Base-by-base conservation (phyloP, 208 protist genomes). In the Trichomonas gallinae region DNA sequence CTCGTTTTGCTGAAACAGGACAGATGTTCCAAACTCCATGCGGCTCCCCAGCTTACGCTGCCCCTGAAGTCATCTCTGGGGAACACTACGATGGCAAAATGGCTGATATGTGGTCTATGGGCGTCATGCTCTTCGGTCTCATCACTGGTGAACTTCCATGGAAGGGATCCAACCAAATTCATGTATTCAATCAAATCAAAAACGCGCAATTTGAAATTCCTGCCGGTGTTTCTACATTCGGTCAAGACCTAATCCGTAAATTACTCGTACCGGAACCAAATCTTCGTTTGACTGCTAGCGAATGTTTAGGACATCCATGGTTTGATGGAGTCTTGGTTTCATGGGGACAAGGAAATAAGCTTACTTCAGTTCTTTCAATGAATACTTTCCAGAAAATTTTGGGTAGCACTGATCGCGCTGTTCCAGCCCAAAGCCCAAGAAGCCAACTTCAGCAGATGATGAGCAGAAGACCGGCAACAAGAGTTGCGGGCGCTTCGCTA, bases 301-400 rank as follows among this genome's bases (percentile, higher is more conserved):
- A 96, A 87, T 26, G 34, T n/a, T 48, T 63, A n/a, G n/a, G 42
- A 10, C 93, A 96, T 21, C 93, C 93, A 21, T 96, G 93, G 93
- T 21, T 96, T 4, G 40, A 45, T 3, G 93, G n/a, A 2, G 93
- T 87, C 11, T 4, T 49, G 17, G 44, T 96, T 45, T 21, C 4
- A 3, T 91, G 83, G 83, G 83, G 63, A 36, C 31, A 17, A 36
- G 63, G 31, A 82, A 34, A 34, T 17, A 82, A 36, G 31, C 23
- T 34, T 9, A 3, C 8, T 8, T 36, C 31, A 8, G 31, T 36
- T 34, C 63, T 34, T 17, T 82, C 63, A 34, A 82, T 82, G 63
- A 82, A 34, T 36, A 82, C 63, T 17, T 82, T 82, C 31, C 11
- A 36, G 63, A 82, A 34, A 34, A 82, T 82, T 82, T n/a, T 82